Evolutionary conservation across 805 yeast species (phyloP), one percentile per base, ranked within the genome.

Genomic region (Scheffersomyces amazonensis): DNA sequence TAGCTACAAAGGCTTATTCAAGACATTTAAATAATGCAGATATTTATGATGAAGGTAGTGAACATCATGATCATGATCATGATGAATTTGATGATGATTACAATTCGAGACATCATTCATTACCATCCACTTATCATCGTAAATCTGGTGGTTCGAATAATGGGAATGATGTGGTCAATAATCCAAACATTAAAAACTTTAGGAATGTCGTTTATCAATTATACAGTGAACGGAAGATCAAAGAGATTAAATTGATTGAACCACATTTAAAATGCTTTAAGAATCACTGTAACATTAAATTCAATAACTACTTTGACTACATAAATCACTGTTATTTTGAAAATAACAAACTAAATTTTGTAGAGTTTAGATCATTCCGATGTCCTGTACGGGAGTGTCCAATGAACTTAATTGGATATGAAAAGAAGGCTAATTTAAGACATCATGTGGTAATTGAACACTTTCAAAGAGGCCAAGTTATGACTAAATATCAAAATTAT

Each of bases 381-480:
- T 63, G 69, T 42, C 66, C 66, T 1, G 52, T 59, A 1, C 35
- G 42, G 11, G 44, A 47, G 11, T 63, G 69, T 32, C 64, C 67
- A 2, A 56, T 58, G 51, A 44, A 46, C 27, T 34, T 55, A 2
- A 51, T 63, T 29, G 68, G 67, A 1, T 54, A 54, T 33, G 50
- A 51, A 27, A 57, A 60, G 32, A 61, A 54, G 34, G 56, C 57
- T 3, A 47, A 51, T 29, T 46, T 62, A 22, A 45, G 66, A 27
- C 58, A 59, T 30, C 69, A 63, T 36, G 45, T 56, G 1, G 49
- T 55, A 12, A 32, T 44, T 11, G 46, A 47, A 13, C 68, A 62
- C 40, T 54, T 56, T 29, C 40, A 48, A 21, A 47, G 33, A 15
- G 46, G 46, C 2, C n/a, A 24, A 16, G 41, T 44, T 16, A 16